phyloP scores from a whole-genome alignment of 2,329 filamentous ascomycete genomes.

The Mariannaea sp. region DNA sequence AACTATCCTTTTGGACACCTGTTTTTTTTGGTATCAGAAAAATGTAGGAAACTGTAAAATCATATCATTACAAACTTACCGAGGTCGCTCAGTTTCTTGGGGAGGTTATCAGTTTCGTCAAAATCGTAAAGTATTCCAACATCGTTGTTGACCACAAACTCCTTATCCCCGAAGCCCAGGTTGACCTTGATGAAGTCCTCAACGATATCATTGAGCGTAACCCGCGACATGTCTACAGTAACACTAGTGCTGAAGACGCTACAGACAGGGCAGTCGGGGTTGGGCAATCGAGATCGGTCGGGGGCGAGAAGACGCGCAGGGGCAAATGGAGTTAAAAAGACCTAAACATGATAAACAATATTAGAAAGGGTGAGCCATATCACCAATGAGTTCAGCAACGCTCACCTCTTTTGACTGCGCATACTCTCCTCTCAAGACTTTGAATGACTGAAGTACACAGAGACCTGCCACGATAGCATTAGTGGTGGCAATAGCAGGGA shows the following conservation, averaged over 20 bases:
- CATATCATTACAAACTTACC: constrained; percentile 51
- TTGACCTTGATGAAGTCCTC: constrained; percentile 71
- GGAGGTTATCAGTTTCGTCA: constrained; percentile 84
- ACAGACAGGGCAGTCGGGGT: constrained; percentile 83
- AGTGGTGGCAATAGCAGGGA: constrained; percentile 95
- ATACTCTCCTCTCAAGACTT: constrained; percentile 77
- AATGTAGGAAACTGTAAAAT: background rate
- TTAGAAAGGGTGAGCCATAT: background rate
- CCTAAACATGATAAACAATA: constrained; percentile 48
- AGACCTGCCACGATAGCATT: constrained; percentile 95
- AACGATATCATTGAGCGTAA: constrained; percentile 80
- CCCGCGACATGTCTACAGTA: constrained; percentile 69
- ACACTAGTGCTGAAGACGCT: constrained; percentile 71
- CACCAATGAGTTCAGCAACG: background rate
- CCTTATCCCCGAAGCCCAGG: constrained; percentile 76
- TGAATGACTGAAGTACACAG: constrained; percentile 91
- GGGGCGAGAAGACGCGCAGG: constrained; percentile 62
- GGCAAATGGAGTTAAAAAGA: constrained; percentile 77
- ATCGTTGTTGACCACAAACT: constrained; percentile 78
- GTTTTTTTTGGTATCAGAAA: constrained; percentile 19
- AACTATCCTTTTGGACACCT: constrained; percentile 73
- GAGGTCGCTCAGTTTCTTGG: constrained; percentile 78
- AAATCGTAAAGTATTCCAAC: constrained; percentile 72
- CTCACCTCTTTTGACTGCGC: constrained; percentile 73
- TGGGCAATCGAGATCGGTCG: constrained; percentile 65